Evolutionary conservation across 495 filamentous ascomycete genomes (phyloP).

Genomic region (Penicillium daleae): DNA sequence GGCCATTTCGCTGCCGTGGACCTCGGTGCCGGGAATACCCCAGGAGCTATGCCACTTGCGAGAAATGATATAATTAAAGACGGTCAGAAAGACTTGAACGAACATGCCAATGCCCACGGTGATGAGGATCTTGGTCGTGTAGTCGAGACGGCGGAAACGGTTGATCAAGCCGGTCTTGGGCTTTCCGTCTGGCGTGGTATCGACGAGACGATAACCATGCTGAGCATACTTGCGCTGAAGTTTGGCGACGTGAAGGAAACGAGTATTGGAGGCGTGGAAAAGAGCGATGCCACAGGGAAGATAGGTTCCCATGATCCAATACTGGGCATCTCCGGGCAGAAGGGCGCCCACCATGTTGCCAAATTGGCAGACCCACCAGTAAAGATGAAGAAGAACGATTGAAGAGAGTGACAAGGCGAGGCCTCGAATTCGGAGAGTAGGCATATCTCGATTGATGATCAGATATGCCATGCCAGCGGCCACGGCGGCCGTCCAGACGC

Average conservation of each 20-base stretch:
- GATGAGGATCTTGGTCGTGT: conserved; percentile 32
- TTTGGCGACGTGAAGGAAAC: conserved; percentile 66
- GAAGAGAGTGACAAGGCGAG: conserved; percentile 61
- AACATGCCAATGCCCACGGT: conserved; percentile 35
- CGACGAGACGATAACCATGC: conserved; percentile 12
- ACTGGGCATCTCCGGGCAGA: conserved; percentile 62
- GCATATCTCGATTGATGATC: conserved; percentile 54
- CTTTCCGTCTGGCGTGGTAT: conserved; percentile 9
- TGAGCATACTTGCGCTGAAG: conserved; percentile 39
- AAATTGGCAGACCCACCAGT: conserved; percentile 61
- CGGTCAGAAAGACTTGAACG: background rate
- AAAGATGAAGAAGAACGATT: conserved; percentile 65
- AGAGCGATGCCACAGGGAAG: conserved; percentile 71
- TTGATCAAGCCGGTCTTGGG: conserved; percentile 24
- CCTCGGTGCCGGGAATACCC: conserved; percentile 52
- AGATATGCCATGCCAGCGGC: conserved; percentile 57
- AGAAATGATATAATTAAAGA: conserved; percentile 66
- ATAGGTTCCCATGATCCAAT: conserved; percentile 76
- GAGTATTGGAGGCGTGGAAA: conserved; percentile 70
- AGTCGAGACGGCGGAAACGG: conserved; percentile 37
- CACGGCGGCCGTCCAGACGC: conserved; percentile 59
- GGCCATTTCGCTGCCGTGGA: conserved; percentile 40
- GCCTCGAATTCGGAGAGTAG: conserved; percentile 66
- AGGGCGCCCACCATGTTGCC: conserved; percentile 62
- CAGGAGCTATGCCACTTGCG: conserved; percentile 66